Evolutionary conservation across 257 asterid genomes (phyloP).

Genomic region (Forsythia viridissima): DNA sequence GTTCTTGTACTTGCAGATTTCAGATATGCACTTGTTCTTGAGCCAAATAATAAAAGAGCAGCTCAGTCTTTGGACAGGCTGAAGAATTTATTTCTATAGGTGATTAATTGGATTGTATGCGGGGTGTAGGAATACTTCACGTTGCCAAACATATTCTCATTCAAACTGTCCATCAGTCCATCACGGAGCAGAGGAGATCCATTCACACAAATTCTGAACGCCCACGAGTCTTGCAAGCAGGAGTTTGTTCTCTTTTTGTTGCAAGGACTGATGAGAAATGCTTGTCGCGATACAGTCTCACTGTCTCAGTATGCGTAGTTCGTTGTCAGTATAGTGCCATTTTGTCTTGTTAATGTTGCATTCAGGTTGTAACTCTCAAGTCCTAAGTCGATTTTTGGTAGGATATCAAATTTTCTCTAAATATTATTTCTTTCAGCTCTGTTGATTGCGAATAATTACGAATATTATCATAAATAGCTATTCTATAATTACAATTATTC

Average conservation of each 20-base stretch:
- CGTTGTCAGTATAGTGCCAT: slow-evolving; percentile 25
- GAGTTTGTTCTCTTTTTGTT: no score
- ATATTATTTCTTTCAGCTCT: neutral
- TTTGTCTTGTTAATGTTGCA: slow-evolving; percentile 17
- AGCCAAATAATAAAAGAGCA: slow-evolving; percentile 96
- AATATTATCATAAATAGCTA: no score
- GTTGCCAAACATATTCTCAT: slow-evolving; percentile 9
- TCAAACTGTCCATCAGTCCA: slow-evolving; percentile 12
- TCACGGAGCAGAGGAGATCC: slow-evolving; percentile 1
- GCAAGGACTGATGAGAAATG: no score
- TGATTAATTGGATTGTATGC: slow-evolving; percentile 11
- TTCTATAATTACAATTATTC: neutral
- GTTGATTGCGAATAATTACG: neutral
- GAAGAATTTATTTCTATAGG: slow-evolving; percentile 55
- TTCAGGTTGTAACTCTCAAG: slow-evolving; percentile 7
- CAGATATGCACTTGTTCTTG: slow-evolving; percentile 78
- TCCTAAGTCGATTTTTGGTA: slow-evolving; percentile 12
- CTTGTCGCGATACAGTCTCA: slow-evolving; percentile 1
- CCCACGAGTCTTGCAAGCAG: neutral
- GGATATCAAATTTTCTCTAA: neutral
- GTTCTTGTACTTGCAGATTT: slow-evolving; percentile 57
- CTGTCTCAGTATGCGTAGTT: slow-evolving; percentile 17
- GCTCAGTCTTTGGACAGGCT: slow-evolving; percentile 69
- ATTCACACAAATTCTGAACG: slow-evolving; percentile 1
- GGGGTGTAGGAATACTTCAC: slow-evolving; percentile 21